Percentiles rank a stretch among this genome's conserved stretches.
phyloP scores from a whole-genome alignment of 148 eudicot species.

The Persicaria tinctoria region DNA sequence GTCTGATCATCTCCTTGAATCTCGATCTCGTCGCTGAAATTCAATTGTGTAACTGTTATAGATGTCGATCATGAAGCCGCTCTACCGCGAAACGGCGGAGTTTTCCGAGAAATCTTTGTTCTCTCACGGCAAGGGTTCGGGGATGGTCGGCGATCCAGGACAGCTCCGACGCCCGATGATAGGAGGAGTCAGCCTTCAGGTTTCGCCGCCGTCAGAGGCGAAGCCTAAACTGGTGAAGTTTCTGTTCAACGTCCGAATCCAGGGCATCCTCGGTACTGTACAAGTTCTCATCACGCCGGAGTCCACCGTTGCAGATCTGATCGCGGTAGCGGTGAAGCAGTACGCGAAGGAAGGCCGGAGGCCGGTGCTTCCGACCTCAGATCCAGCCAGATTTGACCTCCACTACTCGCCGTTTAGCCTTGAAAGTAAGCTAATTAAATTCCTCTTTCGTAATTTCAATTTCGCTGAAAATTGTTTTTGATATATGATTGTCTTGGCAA shows the following conservation, averaged over 20 bases:
- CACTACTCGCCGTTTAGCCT: constrained; percentile 64
- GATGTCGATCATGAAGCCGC: too few species aligned
- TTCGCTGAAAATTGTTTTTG: background rate
- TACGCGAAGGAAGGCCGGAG: constrained; percentile 43
- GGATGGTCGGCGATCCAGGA: background rate
- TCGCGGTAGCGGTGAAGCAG: constrained; percentile 33
- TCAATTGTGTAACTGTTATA: too few species aligned
- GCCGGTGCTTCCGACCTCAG: constrained; percentile 21
- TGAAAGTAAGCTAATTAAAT: constrained; percentile 36
- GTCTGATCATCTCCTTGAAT: too few species aligned
- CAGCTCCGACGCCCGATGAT: background rate
- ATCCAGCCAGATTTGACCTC: constrained; percentile 32
- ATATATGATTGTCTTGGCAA: background rate
- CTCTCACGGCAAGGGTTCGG: background rate
- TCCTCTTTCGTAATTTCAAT: background rate
- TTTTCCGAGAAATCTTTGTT: background rate
- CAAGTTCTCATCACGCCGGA: constrained; percentile 43
- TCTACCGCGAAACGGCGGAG: background rate
- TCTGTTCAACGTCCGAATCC: constrained; percentile 43
- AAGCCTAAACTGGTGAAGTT: constrained; percentile 39
- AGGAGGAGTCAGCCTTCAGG: background rate
- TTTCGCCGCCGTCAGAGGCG: background rate
- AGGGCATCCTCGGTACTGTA: constrained; percentile 43
- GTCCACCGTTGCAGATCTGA: constrained; percentile 42
- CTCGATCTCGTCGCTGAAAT: too few species aligned